Evolutionary conservation across 345 rosid species (phyloP), one percentile per base, ranked within the genome.

Genomic region (Linum tenue): DNA sequence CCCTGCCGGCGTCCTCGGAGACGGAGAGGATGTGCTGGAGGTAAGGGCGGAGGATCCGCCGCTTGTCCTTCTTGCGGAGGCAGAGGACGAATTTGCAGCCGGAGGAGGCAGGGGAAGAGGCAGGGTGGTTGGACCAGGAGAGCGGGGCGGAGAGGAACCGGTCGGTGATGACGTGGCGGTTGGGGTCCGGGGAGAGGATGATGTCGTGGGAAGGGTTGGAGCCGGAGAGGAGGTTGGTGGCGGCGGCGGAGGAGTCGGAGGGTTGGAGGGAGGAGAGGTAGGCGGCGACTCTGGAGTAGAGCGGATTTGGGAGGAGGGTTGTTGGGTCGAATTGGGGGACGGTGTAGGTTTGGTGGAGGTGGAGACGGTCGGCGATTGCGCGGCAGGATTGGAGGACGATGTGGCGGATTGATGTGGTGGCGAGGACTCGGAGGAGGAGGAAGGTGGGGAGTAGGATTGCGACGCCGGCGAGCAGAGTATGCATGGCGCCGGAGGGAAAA

Each of bases 211-310:
- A 37, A 15, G 53, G 53, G 41, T 67, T 68, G 0, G 76, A 60
- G 4, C 76, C 76, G 1, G 76, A 73, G 16, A 68, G 64, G 9
- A 73, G 65, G 62, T 67, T 67, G 48, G 69, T 68, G 72, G 60
- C 64, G 41, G 63, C 61, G 14, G 72, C 48, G 36, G 68, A 72
- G 42, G 68, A 71, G 9, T 58, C 60, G 42, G 64, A 43, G 2
- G 0, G 31, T 22, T 70, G 68, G 64, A 73, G 67, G 38, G 76
- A 73, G 31, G 35, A 42, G 9, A 73, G 71, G 15, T 73, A 73
- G 37, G 72, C 36, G 12, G 66, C 64, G 63, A 73, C 65, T 56
- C 48, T 63, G 12, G 15, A 11, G 51, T 58, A 68, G 65, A 73
- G 64, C 0, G 53, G 72, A 14, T 73, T 68, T 50, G 55, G 64